phyloP scores from a whole-genome alignment of 2,329 filamentous ascomycete species.

The Grosmannia clavigera region DNA sequence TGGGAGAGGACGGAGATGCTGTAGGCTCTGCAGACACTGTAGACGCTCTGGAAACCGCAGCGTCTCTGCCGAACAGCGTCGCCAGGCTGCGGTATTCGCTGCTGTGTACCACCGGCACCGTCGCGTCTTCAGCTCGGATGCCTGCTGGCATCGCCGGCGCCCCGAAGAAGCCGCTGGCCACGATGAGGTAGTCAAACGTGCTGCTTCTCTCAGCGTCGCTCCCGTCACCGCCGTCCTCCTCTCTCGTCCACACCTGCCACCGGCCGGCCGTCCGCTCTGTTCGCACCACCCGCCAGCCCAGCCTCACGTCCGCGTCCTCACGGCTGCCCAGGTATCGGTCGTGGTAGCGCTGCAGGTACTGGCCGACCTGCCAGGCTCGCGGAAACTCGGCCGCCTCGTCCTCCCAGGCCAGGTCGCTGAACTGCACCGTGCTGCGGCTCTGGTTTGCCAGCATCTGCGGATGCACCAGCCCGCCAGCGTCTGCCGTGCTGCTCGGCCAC shows the following conservation, averaged over 20 bases:
- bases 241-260: constrained; percentile 26
- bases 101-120: constrained; percentile 53
- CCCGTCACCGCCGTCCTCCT: neutral
- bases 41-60: neutral
- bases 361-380: constrained; percentile 63
- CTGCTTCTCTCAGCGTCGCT: constrained; percentile 9
- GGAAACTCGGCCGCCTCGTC: constrained; percentile 50
- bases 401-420: constrained; percentile 61
- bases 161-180: constrained; percentile 69
- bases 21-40: neutral
- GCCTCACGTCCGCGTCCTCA: constrained; percentile 28
- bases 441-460: constrained; percentile 63
- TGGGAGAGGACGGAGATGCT: constrained; percentile 11
- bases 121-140: neutral
- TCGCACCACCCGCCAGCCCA: constrained; percentile 34
- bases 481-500: constrained; percentile 50
- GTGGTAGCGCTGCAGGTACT: constrained; percentile 56
- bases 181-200: constrained; percentile 56
- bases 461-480: constrained; percentile 41
- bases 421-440: constrained; percentile 62
- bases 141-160: constrained; percentile 38
- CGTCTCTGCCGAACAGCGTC: constrained; percentile 25
- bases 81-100: constrained; percentile 48
- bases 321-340: constrained; percentile 37
- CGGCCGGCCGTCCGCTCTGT: constrained; percentile 22